A percentile compares a stretch with the other conserved stretches of the same genome.
Conservation (phyloP, 1,284 basidiomycete species). For the Gymnopus androsaceus region DNA sequence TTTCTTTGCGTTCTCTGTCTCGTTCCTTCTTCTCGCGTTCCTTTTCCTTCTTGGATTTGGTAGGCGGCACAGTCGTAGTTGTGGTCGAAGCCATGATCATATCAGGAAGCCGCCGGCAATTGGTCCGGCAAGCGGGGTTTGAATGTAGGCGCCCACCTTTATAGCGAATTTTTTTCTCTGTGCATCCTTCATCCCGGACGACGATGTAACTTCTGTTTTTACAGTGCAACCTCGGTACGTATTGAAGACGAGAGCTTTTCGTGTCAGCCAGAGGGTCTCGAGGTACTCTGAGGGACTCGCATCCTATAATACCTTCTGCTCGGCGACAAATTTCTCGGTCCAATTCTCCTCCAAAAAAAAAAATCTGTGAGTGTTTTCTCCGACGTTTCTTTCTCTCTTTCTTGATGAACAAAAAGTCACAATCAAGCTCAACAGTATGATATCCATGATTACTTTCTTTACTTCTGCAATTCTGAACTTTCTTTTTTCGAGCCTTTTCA, state of each 20-base stretch:
- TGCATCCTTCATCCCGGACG: too few species aligned
- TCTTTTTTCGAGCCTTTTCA: conserved; percentile 17
- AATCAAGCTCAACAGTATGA: conserved; percentile 75
- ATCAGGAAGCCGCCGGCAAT: background rate
- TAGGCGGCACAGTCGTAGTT: conserved; percentile 22
- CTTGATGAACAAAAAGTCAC: conserved; percentile 63
- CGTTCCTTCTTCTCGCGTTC: conserved; percentile 25
- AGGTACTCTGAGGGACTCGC: too few species aligned
- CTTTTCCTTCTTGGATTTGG: conserved; percentile 34
- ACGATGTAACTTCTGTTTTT: too few species aligned
- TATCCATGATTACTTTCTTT: conserved; percentile 53
- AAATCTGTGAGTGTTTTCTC: conserved; percentile 6
- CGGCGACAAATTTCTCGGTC: too few species aligned
- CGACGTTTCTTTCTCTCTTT: conserved; percentile 12
- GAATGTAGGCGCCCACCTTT: too few species aligned
- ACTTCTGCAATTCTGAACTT: conserved; percentile 68
- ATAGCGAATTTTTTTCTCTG: background rate
- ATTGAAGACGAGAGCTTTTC: too few species aligned
- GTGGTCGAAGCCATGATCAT: conserved; percentile 25
- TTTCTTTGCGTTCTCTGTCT: conserved; percentile 25
- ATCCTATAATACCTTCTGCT: too few species aligned
- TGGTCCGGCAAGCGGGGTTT: background rate
- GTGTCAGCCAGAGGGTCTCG: too few species aligned
- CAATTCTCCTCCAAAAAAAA: too few species aligned
- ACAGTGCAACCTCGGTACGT: too few species aligned